phyloP scores from a whole-genome alignment of 352 stramenopile genomes.

The Globisporangium orthogonon region DNA sequence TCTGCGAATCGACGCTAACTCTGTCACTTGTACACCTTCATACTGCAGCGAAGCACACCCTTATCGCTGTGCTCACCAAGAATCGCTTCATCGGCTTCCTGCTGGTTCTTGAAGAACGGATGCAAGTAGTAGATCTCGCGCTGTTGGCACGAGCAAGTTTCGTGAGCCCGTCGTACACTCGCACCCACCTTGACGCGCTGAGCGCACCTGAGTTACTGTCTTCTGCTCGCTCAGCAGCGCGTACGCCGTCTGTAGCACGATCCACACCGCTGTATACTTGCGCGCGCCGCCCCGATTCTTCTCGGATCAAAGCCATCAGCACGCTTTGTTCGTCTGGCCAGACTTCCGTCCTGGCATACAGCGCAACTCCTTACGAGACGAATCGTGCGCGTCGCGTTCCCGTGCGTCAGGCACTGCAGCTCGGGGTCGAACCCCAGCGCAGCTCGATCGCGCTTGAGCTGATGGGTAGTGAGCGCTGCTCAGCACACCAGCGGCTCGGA shows the following conservation, averaged over 20 bases:
- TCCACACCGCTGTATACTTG: conserved; percentile 79
- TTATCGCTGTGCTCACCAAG: conserved; percentile 28
- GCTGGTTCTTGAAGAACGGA: conserved; percentile 74
- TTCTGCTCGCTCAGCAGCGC: conserved; percentile 66
- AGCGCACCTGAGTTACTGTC: conserved; percentile 67
- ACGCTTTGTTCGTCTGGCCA: background rate
- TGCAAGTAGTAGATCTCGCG: conserved; percentile 85
- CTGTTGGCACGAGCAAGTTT: conserved; percentile 12
- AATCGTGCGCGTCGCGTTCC: conserved; percentile 46
- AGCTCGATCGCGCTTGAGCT: conserved; percentile 51
- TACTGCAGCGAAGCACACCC: background rate
- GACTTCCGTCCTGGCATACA: too few species aligned
- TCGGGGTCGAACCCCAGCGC: conserved; percentile 61
- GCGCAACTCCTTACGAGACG: conserved; percentile 33
- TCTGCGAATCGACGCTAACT: conserved; percentile 24
- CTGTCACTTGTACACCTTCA: background rate
- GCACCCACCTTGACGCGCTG: background rate
- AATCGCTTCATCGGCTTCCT: conserved; percentile 80
- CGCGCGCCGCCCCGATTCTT: conserved; percentile 53
- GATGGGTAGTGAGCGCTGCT: background rate
- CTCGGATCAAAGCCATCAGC: background rate
- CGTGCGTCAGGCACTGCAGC: conserved; percentile 44
- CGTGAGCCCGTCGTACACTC: background rate
- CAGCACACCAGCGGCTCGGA: background rate
- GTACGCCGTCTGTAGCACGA: conserved; percentile 76